Evolutionary conservation across 1,284 basidiomycete species (phyloP).

Genomic region (Lignosus rhinocerotis): DNA sequence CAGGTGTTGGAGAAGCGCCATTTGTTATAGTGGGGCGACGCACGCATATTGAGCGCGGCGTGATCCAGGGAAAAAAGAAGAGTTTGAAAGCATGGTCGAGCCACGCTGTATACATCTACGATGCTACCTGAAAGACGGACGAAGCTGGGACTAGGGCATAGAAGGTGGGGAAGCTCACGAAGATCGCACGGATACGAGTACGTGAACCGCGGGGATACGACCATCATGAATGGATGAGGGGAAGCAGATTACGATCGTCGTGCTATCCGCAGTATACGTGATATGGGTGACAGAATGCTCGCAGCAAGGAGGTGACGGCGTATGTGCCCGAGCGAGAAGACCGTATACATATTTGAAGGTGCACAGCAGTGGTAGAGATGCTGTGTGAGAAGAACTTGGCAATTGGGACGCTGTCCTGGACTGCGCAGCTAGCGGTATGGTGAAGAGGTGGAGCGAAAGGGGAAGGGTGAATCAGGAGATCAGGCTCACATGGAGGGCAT

Average conservation of each 20-base stretch:
- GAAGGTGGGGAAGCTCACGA: background rate
- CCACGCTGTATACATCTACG: background rate
- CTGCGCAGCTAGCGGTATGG: background rate
- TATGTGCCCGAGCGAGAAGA: background rate
- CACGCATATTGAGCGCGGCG: background rate
- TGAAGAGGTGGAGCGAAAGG: background rate
- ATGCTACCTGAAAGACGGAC: background rate
- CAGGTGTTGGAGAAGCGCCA: background rate
- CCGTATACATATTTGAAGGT: background rate
- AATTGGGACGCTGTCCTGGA: conserved; percentile 8
- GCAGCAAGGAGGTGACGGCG: conserved; percentile 4
- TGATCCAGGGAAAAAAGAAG: conserved; percentile 2
- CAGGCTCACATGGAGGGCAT: conserved; percentile 1
- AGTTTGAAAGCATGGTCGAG: background rate
- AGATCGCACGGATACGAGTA: conserved; percentile 6
- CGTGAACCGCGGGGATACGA: background rate
- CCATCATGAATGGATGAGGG: background rate
- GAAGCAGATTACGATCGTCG: conserved; percentile 5
- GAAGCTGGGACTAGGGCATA: conserved; percentile 5
- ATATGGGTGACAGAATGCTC: background rate
- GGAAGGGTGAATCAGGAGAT: conserved; percentile 10
- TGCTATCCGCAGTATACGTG: background rate
- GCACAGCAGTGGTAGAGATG: conserved; percentile 2
- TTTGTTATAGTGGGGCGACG: background rate
- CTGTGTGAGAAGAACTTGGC: conserved; percentile 4